Conservation (phyloP, 495 filamentous ascomycete genomes). For the Penicillium arizonense region DNA sequence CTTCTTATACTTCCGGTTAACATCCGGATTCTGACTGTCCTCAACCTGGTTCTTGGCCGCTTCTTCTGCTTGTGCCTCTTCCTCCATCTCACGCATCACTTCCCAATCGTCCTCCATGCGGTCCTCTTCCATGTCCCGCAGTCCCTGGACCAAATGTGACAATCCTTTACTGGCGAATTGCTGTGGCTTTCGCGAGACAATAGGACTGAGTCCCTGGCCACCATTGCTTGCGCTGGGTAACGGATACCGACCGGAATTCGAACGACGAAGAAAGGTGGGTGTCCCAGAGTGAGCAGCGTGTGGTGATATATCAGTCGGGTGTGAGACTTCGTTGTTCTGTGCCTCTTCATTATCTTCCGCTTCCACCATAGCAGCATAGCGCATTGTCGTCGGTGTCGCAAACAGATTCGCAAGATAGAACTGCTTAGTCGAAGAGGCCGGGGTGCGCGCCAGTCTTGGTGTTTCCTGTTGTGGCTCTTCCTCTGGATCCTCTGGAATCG, state of each 20-base stretch:
- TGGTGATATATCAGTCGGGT: slow-evolving; percentile 10
- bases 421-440: slow-evolving; percentile 60
- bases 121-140: slow-evolving; percentile 80
- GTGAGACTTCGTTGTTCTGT: slow-evolving; percentile 23
- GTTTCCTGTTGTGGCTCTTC: slow-evolving; percentile 33
- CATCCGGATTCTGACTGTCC: slow-evolving; percentile 61
- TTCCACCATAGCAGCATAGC: slow-evolving; percentile 46
- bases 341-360: slow-evolving; percentile 13
- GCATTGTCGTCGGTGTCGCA: slow-evolving; percentile 57
- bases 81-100: slow-evolving; percentile 76
- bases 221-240: slow-evolving; percentile 11
- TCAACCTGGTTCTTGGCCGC: slow-evolving; percentile 48
- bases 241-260: slow-evolving; percentile 31
- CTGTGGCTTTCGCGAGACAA: slow-evolving; percentile 53
- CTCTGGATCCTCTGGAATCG: slow-evolving; percentile 31
- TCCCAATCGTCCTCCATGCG: slow-evolving; percentile 76
- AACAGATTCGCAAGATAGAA: slow-evolving; percentile 60
- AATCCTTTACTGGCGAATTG: slow-evolving; percentile 71
- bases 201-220: slow-evolving; percentile 39
- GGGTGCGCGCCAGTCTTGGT: slow-evolving; percentile 53
- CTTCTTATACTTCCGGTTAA: slow-evolving; percentile 77
- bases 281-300: slow-evolving; percentile 46
- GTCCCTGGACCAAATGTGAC: slow-evolving; percentile 72
- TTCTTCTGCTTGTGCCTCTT: slow-evolving; percentile 39
- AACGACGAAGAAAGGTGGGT: slow-evolving; percentile 72